These are phyloP conservation scores for Lojkania enalia DNA, from an alignment of 2,329 filamentous ascomycete genomes.

Conservation along the genomic window DNA sequence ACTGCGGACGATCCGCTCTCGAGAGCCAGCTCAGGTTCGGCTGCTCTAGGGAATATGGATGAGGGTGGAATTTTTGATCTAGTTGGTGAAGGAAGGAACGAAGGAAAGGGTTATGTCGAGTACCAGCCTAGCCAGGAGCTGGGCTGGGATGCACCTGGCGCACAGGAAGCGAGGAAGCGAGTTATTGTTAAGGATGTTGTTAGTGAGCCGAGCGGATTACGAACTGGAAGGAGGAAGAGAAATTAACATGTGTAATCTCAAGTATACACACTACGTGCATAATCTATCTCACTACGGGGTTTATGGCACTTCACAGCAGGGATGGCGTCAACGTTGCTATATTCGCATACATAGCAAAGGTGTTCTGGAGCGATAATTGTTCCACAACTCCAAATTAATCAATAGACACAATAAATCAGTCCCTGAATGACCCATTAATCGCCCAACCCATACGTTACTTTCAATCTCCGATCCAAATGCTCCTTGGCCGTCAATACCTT, in stretches of 20 bases:
- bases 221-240: conserved; percentile 31
- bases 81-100: background rate
- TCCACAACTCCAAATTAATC: background rate
- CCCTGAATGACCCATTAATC: too few relatives aligned
- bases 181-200: conserved; percentile 40
- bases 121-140: conserved; percentile 43
- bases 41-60: background rate
- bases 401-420: background rate
- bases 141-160: conserved; percentile 44
- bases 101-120: conserved; percentile 22
- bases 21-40: background rate
- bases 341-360: conserved; percentile 4
- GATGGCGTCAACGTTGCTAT: conserved; percentile 10
- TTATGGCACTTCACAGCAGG: conserved; percentile 11
- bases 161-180: conserved; percentile 36
- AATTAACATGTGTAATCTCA: conserved; percentile 15
- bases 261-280: too few relatives aligned
- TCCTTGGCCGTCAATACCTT: conserved; percentile 59
- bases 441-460: conserved; percentile 59
- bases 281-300: background rate
- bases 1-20: conserved; percentile 23
- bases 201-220: conserved; percentile 21
- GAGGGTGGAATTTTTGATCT: background rate
- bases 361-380: background rate
- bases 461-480: conserved; percentile 61